Evolutionary conservation across 1,284 basidiomycete genomes (phyloP).

Genomic region (Pseudozyma sp.): DNA sequence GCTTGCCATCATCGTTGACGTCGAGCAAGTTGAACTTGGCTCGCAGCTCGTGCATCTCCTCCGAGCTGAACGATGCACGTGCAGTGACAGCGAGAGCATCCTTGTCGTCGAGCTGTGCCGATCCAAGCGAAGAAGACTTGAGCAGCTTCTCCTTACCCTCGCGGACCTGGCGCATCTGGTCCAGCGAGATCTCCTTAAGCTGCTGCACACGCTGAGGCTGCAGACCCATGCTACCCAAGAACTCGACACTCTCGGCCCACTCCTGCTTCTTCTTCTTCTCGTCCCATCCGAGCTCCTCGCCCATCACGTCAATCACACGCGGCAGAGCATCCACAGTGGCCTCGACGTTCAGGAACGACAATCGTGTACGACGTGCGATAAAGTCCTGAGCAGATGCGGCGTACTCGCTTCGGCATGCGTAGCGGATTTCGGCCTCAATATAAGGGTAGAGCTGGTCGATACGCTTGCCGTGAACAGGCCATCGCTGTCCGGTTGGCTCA

Average conservation of each 20-base stretch:
- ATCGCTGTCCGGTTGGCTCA: constrained; percentile 80
- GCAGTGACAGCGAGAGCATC: constrained; percentile 51
- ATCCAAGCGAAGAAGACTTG: constrained; percentile 33
- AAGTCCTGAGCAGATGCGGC: constrained; percentile 91
- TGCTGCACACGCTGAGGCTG: constrained; percentile 55
- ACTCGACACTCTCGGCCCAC: constrained; percentile 60
- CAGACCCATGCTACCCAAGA: constrained; percentile 70
- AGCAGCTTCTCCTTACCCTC: constrained; percentile 43
- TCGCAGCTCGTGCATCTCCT: constrained; percentile 61
- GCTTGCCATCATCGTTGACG: constrained; percentile 58
- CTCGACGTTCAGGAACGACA: constrained; percentile 92
- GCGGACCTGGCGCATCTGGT: constrained; percentile 53
- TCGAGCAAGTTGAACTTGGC: constrained; percentile 61
- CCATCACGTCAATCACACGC: constrained; percentile 90
- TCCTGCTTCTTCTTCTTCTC: constrained; percentile 73
- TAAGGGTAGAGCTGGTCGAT: constrained; percentile 83
- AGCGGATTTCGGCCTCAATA: constrained; percentile 93
- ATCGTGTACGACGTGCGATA: constrained; percentile 87
- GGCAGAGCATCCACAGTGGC: constrained; percentile 87
- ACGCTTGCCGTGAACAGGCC: constrained; percentile 87
- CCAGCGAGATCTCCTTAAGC: constrained; percentile 52
- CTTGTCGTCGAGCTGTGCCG: constrained; percentile 41
- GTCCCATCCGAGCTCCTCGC: constrained; percentile 84
- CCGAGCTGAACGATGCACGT: constrained; percentile 58
- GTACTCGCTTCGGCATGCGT: constrained; percentile 90